phyloP scores from a whole-genome alignment of 768 basidiomycete species.

The Suillus subluteus region DNA sequence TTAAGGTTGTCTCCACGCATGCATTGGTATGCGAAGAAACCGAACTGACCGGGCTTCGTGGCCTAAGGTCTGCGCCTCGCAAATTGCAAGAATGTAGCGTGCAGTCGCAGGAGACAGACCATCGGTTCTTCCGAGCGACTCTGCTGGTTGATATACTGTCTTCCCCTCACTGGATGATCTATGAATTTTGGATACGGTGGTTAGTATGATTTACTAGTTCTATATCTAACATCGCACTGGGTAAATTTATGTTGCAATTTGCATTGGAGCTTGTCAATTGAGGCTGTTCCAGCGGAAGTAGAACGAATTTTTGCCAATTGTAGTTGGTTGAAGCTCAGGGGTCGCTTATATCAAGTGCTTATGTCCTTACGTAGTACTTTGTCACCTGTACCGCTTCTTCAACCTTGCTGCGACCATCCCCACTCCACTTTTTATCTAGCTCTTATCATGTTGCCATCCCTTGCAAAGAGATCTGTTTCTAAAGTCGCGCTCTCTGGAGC shows the following conservation, averaged over 20 bases:
- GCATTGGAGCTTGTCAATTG: background rate
- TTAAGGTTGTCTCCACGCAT: background rate
- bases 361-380: background rate
- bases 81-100: constrained; percentile 29
- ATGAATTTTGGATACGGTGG: constrained; percentile 45
- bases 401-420: background rate
- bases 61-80: background rate
- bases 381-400: background rate
- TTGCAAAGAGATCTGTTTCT: constrained; percentile 21
- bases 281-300: background rate
- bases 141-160: constrained; percentile 27
- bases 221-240: background rate
- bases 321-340: constrained; percentile 8
- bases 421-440: background rate
- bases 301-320: background rate
- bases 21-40: background rate
- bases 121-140: constrained; percentile 35
- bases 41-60: background rate
- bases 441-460: constrained; percentile 27
- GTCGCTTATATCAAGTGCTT: constrained; percentile 1
- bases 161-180: constrained; percentile 38
- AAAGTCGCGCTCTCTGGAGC: constrained; percentile 25
- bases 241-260: background rate
- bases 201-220: background rate
- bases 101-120: constrained; percentile 20